These are phyloP conservation scores for Fraxinus quadrangulata DNA, from an alignment of 257 asterid species.

Conservation along the genomic window DNA sequence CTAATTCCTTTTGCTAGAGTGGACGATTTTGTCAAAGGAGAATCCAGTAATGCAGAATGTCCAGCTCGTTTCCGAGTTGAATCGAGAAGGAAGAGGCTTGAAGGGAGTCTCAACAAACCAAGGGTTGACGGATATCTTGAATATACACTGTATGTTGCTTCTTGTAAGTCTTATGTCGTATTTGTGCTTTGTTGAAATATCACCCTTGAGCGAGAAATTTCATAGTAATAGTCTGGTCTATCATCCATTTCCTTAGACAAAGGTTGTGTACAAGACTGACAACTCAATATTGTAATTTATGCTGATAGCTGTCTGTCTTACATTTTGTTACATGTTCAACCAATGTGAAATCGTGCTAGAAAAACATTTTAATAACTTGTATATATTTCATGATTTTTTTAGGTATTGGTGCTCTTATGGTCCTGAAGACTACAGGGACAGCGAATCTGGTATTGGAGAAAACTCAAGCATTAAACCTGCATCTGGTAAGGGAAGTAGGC, in stretches of 20 bases:
- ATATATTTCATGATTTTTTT: slow-evolving; percentile 10
- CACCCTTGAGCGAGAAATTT: slow-evolving; percentile 19
- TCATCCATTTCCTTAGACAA: not conserved
- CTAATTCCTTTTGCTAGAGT: slow-evolving; percentile 52
- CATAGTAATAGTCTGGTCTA: not conserved
- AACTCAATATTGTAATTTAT: not conserved
- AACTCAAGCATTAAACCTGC: slow-evolving; percentile 45
- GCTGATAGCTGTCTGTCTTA: not conserved
- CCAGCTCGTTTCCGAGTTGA: slow-evolving; percentile 56
- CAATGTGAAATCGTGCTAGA: not conserved
- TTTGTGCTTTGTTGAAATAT: slow-evolving; percentile 24
- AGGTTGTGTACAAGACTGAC: not conserved
- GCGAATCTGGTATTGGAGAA: slow-evolving; percentile 42
- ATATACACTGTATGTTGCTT: slow-evolving; percentile 57
- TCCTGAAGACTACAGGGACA: slow-evolving; percentile 57
- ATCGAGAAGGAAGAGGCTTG: slow-evolving; percentile 54
- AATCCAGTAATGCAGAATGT: slow-evolving; percentile 53
- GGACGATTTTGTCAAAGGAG: slow-evolving; percentile 55
- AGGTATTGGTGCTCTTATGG: slow-evolving; percentile 67
- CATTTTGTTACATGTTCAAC: not conserved
- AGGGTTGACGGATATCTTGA: slow-evolving; percentile 66
- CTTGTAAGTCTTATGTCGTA: slow-evolving; percentile 37
- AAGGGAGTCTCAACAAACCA: slow-evolving; percentile 53
- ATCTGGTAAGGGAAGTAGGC: slow-evolving; percentile 64
- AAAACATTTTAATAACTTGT: not conserved